Base-by-base conservation (phyloP, 192 early-diverging fungal genomes). In the Helicostylum pulchrum region DNA sequence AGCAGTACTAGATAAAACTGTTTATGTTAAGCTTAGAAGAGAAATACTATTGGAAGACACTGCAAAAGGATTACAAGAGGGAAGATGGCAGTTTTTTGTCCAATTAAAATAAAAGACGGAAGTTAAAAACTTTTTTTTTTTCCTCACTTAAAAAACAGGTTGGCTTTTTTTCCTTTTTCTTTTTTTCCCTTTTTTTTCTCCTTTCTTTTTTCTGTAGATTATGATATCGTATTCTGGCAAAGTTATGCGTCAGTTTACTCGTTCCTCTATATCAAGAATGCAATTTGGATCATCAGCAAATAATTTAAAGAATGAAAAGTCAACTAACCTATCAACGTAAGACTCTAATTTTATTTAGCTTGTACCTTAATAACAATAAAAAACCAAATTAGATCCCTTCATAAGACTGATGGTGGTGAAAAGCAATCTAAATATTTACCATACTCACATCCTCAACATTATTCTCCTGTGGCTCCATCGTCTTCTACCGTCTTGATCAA, bases 31-130 rank as follows among this genome's bases (percentile, higher is more conserved):
- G 61, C 68, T 81, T 36, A 80, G 97, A 62, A 81, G 94, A 62
- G 92, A 98, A 64, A 89, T 96, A 44, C 70, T 99, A 36, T 77
- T 99, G 12, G 83, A 83, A 43, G 96, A 98, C 64, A 98, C 94
- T 10, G 85, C 90, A 15, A 79, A 84, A 58, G 96, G 96, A 7
- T 78, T 98, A 46, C 70, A 78, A 42, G 94, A 96, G 58, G 88
- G 82, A 51, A 80, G 90, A 49, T 95, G 95, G 95, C 71, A 80
- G 64, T 94, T 82, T 65, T 78, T 80, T 64, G 78, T 79, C 8
- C 72, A 80, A 65, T 55, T 74, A 20, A 78, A 79, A 42, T 59
- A 58, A 59, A 34, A 48, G 3, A 2, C 4, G 14, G 12, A 48
- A 2, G n/a, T 15, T 10, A 39, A 39, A 39, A 39, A 50, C 17